These are phyloP conservation scores for Aspergillus puulaauensis DNA, from an alignment of 2,329 filamentous ascomycete species.

Conservation along the genomic window DNA sequence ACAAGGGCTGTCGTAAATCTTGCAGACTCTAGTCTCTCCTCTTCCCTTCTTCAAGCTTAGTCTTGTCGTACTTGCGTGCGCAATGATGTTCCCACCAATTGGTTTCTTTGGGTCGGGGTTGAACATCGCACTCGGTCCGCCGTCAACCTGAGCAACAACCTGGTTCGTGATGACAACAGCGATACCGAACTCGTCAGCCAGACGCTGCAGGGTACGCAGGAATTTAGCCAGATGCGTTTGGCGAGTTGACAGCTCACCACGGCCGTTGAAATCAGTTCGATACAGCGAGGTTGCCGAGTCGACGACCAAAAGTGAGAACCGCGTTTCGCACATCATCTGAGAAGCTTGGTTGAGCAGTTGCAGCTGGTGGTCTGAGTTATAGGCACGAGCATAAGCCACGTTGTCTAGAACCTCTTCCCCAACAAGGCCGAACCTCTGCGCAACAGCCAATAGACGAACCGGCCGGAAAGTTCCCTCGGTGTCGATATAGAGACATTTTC, in stretches of 20 bases:
- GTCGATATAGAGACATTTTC: slow-evolving; percentile 97
- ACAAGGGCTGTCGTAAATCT: slow-evolving; percentile 98
- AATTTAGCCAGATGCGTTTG: slow-evolving; percentile 61
- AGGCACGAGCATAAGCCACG: slow-evolving; percentile 94
- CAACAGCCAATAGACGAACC: slow-evolving; percentile 84
- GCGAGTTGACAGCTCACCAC: slow-evolving; percentile 90
- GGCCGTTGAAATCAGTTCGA: slow-evolving; percentile 93
- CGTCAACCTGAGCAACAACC: slow-evolving; percentile 96
- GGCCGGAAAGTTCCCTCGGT: slow-evolving; percentile 97
- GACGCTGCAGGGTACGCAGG: slow-evolving; percentile 48
- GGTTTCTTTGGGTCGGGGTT: slow-evolving; percentile 99
- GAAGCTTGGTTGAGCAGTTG: slow-evolving; percentile 92
- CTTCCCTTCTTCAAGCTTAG: slow-evolving; percentile 94
- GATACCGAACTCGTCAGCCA: slow-evolving; percentile 81
- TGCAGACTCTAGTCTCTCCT: slow-evolving; percentile 93
- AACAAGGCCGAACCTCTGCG: slow-evolving; percentile 88
- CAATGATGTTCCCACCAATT: slow-evolving; percentile 98
- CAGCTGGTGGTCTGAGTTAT: slow-evolving; percentile 97
- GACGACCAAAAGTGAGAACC: slow-evolving; percentile 92
- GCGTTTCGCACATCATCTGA: slow-evolving; percentile 98
- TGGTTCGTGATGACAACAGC: slow-evolving; percentile 99
- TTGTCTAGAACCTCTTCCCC: slow-evolving; percentile 98
- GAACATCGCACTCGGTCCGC: slow-evolving; percentile 95
- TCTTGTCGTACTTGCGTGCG: slow-evolving; percentile 92
- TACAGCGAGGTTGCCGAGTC: slow-evolving; percentile 96